A percentile compares a stretch with the other conserved stretches of the same genome.
Evolutionary conservation across 306 rosid species (phyloP).

Genomic region (Dalbergia oliveri): DNA sequence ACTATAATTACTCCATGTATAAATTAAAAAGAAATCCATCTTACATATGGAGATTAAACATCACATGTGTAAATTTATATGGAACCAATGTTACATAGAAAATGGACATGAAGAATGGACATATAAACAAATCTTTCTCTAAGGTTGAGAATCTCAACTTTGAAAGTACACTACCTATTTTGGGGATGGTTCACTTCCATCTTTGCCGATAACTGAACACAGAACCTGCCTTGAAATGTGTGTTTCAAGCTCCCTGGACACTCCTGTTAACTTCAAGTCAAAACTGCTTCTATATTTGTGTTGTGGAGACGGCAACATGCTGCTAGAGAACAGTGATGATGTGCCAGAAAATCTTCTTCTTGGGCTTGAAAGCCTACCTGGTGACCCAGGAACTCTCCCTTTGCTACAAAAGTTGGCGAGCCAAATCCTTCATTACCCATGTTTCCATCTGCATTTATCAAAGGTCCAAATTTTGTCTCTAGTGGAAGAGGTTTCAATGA

Average conservation of each 20-base stretch:
- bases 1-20: constrained; percentile 38
- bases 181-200: constrained; percentile 73
- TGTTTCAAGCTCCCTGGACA: constrained; percentile 95
- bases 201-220: constrained; percentile 82
- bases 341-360: constrained; percentile 87
- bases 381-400: constrained; percentile 62
- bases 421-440: constrained; percentile 50
- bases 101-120: constrained; percentile 42
- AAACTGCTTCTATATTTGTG: constrained; percentile 80
- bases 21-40: constrained; percentile 41
- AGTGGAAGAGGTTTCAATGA: constrained; percentile 78
- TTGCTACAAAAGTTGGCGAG: constrained; percentile 53
- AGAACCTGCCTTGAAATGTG: constrained; percentile 93
- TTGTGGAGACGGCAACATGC: constrained; percentile 69
- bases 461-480: constrained; percentile 73
- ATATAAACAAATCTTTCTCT: constrained; percentile 61
- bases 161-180: constrained; percentile 50
- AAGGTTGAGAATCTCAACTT: constrained; percentile 66
- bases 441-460: constrained; percentile 48
- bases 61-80: constrained; percentile 44
- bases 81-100: constrained; percentile 39
- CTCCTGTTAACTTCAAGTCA: constrained; percentile 86
- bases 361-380: constrained; percentile 81
- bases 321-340: constrained; percentile 58
- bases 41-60: constrained; percentile 20